Percentiles rank a stretch among this genome's conserved stretches.
phyloP scores from a whole-genome alignment of 2,329 filamentous ascomycete species.

The Davidsoniella eucalypti region DNA sequence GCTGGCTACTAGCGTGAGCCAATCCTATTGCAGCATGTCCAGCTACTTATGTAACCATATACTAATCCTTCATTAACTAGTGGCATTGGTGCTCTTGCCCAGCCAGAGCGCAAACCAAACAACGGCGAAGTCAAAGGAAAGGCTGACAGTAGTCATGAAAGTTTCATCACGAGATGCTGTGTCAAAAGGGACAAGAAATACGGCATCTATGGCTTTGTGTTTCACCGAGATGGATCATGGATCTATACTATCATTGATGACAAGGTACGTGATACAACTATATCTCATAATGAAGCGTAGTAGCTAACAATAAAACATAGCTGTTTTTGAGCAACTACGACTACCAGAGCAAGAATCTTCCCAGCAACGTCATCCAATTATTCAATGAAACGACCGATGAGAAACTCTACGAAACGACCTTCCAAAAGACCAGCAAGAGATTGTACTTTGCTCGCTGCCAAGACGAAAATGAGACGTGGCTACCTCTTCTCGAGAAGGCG shows the following conservation, averaged over 20 bases:
- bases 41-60: too few species aligned
- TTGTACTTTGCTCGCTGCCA: conserved; percentile 64
- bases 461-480: conserved; percentile 67
- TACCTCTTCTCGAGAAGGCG: conserved; percentile 65
- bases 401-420: conserved; percentile 27
- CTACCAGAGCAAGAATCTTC: too few species aligned
- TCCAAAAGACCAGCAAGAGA: conserved; percentile 60
- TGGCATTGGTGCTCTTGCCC: conserved; percentile 1
- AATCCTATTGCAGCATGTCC: too few species aligned
- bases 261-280: conserved; percentile 54
- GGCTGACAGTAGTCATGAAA: conserved; percentile 52
- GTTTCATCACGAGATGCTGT: conserved; percentile 55
- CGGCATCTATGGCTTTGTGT: conserved; percentile 81
- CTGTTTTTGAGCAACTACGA: too few species aligned
- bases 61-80: neutral
- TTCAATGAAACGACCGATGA: too few species aligned
- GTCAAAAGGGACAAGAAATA: conserved; percentile 57
- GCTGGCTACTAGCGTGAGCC: conserved; percentile 57
- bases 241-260: conserved; percentile 84
- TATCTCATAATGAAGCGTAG: conserved; percentile 53
- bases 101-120: neutral
- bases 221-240: conserved; percentile 80
- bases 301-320: conserved; percentile 36
- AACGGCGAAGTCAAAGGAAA: conserved; percentile 39
- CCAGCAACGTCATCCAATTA: conserved; percentile 24